A percentile compares a stretch with the other conserved stretches of the same genome.
Conservation (phyloP, 306 rosid species). For the Vigna hirtella region DNA sequence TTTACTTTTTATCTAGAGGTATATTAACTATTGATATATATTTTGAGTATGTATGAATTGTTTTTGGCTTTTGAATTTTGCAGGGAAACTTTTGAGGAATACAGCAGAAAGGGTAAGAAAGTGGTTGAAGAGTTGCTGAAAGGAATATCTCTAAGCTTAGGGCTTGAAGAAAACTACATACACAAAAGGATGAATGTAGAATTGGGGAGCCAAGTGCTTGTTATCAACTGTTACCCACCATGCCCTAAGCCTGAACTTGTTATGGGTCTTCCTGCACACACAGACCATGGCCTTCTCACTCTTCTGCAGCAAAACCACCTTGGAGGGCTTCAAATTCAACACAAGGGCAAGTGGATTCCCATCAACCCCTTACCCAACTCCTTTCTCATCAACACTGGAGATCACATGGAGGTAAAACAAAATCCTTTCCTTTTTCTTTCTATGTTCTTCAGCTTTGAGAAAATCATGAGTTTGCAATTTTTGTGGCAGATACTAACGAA, state of each 20-base stretch:
- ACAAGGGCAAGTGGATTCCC: slow-evolving; percentile 53
- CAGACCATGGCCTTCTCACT: slow-evolving; percentile 66
- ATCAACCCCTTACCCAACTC: slow-evolving; percentile 61
- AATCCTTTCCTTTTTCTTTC: neutral
- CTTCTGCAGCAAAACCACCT: slow-evolving; percentile 53
- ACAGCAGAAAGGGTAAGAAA: slow-evolving; percentile 38
- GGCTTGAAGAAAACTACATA: slow-evolving; percentile 50
- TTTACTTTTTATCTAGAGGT: no score
- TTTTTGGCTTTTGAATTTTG: neutral
- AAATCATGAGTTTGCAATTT: neutral
- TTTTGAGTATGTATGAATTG: neutral
- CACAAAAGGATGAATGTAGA: slow-evolving; percentile 41
- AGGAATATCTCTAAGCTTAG: slow-evolving; percentile 61
- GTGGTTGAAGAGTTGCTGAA: slow-evolving; percentile 52
- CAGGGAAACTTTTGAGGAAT: slow-evolving; percentile 55
- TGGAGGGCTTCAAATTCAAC: slow-evolving; percentile 64
- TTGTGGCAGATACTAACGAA: slow-evolving; percentile 58
- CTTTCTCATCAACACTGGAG: slow-evolving; percentile 55
- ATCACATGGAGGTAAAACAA: slow-evolving; percentile 69
- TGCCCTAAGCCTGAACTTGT: slow-evolving; percentile 67
- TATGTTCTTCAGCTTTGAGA: neutral
- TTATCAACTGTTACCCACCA: slow-evolving; percentile 61
- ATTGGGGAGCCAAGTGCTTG: slow-evolving; percentile 45
- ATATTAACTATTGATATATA: no score
- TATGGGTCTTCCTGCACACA: slow-evolving; percentile 64